These are phyloP conservation scores for Phytopythium mirpurense DNA, from an alignment of 352 stramenopile genomes.

Conservation along the genomic window DNA sequence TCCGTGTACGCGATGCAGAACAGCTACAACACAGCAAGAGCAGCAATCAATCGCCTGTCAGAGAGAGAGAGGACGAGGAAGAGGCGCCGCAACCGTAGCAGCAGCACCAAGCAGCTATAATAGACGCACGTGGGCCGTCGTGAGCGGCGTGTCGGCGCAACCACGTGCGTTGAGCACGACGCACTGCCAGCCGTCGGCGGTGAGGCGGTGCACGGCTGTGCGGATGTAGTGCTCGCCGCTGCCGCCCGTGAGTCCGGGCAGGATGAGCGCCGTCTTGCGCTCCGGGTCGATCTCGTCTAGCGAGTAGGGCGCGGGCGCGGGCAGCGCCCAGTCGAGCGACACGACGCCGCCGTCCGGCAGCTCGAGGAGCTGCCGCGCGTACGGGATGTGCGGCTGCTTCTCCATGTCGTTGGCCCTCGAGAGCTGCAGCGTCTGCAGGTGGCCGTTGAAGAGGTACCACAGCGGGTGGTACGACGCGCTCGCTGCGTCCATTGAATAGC, in stretches of 20 bases:
- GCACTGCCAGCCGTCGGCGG: constrained; percentile 50
- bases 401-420: constrained; percentile 27
- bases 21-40: too few species aligned
- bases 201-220: constrained; percentile 29
- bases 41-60: too few species aligned
- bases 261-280: constrained; percentile 38
- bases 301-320: constrained; percentile 14
- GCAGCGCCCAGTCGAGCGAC: constrained; percentile 36
- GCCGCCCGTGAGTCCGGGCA: constrained; percentile 54
- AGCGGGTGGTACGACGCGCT: constrained; percentile 43
- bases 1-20: constrained; percentile 70
- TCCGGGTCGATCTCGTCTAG: constrained; percentile 23
- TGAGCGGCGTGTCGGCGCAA: constrained; percentile 54
- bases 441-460: constrained; percentile 58
- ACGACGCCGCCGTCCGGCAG: constrained; percentile 58
- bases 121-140: constrained; percentile 26
- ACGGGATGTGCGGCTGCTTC: constrained; percentile 24
- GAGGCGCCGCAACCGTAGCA: too few species aligned
- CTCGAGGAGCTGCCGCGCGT: constrained; percentile 51
- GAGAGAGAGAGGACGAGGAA: too few species aligned
- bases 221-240: constrained; percentile 69
- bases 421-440: constrained; percentile 55
- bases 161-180: constrained; percentile 73
- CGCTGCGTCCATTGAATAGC: constrained; percentile 18
- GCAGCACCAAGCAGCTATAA: not conserved